phyloP scores from a whole-genome alignment of 164 flowering plant genomes.

The Piper betle region DNA sequence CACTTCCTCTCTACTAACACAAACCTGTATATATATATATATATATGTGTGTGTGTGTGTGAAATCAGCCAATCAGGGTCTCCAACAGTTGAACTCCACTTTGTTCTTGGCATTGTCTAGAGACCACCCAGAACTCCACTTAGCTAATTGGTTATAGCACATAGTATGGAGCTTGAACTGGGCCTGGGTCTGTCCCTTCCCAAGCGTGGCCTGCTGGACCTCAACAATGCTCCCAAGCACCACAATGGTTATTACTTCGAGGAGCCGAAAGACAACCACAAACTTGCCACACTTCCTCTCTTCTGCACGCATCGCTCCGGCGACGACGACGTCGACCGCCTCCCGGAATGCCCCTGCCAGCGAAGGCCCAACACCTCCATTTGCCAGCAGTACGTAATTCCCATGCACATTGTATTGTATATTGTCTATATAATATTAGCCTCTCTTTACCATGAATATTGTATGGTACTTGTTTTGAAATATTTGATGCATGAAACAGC shows the following conservation, averaged over 20 bases:
- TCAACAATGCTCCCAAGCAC: conserved; percentile 2
- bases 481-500: background rate
- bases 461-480: too few relatives aligned
- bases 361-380: background rate
- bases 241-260: conserved; percentile 15
- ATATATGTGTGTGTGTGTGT: too few relatives aligned
- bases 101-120: background rate
- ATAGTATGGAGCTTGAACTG: conserved; percentile 28
- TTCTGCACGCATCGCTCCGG: background rate
- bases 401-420: too few relatives aligned
- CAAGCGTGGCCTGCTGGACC: conserved; percentile 12
- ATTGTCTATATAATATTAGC: too few relatives aligned
- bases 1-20: background rate
- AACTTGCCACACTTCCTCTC: conserved; percentile 8
- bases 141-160: background rate
- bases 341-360: background rate
- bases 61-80: background rate
- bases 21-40: too few relatives aligned
- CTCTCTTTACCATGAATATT: too few relatives aligned
- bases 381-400: background rate
- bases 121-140: background rate
- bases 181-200: conserved; percentile 28
- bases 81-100: too few relatives aligned
- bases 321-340: background rate
- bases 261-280: background rate